Base-by-base conservation (phyloP, 306 rosid species). In the Cucumis melo region DNA sequence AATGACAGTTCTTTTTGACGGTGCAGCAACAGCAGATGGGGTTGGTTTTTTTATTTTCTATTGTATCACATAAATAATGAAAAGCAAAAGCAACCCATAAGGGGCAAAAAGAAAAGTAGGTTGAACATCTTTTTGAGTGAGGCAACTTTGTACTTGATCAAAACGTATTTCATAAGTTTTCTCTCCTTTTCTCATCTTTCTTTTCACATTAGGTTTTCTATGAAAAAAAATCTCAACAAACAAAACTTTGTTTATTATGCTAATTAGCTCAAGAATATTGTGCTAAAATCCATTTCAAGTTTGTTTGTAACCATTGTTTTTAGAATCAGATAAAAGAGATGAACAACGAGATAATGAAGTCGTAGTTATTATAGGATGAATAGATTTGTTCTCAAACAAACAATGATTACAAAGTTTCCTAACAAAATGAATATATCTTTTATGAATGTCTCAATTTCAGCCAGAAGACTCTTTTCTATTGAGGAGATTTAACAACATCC, bases 1-100 rank as follows among this genome's bases (percentile, higher is more conserved):
- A 39, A 65, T 65, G 51, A 39, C 73, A 10, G 51, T 65, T 65
- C 73, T 38, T 38, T 67, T 67, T 20, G 9, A 64, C 9, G 73
- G 48, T 65, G 51, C 17, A 9, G 73, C 53, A 63, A 24, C 55
- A 36, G 50, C 51, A 64, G 34, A 39, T 66, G 73, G 53, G 32
- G 20, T 70, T 44, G 39, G 46, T 70, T 46, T 68, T 70, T 70
- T 46, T 68, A n/a, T n/a, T n/a, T n/a, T n/a, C n/a, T 44, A 6
- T 42, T 12, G 6, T 12, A 21, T 42, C 74, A 15, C 54, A 67
- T 42, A 67, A 67, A 71, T 24, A 24, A 71, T 71, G 58, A 72
- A 72, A 72, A 72, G 76, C 60, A 50, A 72, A 72, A 72, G 76
- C 59, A 72, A 27, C n/a, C 56, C 74, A 20, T n/a, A 46, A 11